Evolutionary conservation across 768 basidiomycete genomes (phyloP).

Genomic region (Tephrocybe sp.): DNA sequence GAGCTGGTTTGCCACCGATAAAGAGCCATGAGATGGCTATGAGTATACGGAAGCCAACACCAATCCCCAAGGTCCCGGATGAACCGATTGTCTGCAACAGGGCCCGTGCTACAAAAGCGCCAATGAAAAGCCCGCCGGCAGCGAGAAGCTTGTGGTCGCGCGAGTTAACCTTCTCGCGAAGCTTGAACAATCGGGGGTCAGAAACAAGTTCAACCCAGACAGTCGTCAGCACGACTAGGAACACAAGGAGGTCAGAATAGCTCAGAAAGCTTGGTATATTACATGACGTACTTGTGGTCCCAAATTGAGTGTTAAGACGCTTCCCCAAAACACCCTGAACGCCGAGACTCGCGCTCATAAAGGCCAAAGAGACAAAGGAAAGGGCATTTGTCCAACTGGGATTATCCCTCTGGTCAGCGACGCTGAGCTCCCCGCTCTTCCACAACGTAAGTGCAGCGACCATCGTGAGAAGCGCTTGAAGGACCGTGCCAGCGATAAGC

Average conservation of each 20-base stretch:
- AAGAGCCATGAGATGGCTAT: slow-evolving; percentile 66
- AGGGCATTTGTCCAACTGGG: slow-evolving; percentile 70
- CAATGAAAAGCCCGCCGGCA: slow-evolving; percentile 65
- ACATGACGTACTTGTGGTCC: slow-evolving; percentile 61
- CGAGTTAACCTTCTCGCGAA: slow-evolving; percentile 44
- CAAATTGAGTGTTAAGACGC: slow-evolving; percentile 74
- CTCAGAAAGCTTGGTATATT: slow-evolving; percentile 5
- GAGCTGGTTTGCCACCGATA: slow-evolving; percentile 40
- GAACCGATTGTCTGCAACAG: slow-evolving; percentile 59
- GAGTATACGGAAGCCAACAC: slow-evolving; percentile 57
- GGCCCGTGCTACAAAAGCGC: slow-evolving; percentile 66
- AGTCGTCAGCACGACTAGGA: slow-evolving; percentile 75
- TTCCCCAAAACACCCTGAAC: slow-evolving; percentile 87
- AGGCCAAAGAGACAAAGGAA: slow-evolving; percentile 70
- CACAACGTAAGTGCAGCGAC: slow-evolving; percentile 66
- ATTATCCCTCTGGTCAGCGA: slow-evolving; percentile 50
- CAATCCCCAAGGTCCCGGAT: slow-evolving; percentile 62
- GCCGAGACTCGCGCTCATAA: slow-evolving; percentile 81
- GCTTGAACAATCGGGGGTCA: slow-evolving; percentile 70
- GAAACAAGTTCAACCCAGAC: slow-evolving; percentile 88
- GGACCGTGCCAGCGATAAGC: slow-evolving; percentile 67
- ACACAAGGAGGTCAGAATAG: neutral
- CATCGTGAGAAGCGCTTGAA: slow-evolving; percentile 79
- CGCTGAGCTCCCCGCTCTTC: slow-evolving; percentile 58
- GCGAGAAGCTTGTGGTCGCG: slow-evolving; percentile 2